Evolutionary conservation across 176 grass and related monocot species (phyloP), one percentile per base, ranked within the genome.

Genomic region (Oryza officinalis): DNA sequence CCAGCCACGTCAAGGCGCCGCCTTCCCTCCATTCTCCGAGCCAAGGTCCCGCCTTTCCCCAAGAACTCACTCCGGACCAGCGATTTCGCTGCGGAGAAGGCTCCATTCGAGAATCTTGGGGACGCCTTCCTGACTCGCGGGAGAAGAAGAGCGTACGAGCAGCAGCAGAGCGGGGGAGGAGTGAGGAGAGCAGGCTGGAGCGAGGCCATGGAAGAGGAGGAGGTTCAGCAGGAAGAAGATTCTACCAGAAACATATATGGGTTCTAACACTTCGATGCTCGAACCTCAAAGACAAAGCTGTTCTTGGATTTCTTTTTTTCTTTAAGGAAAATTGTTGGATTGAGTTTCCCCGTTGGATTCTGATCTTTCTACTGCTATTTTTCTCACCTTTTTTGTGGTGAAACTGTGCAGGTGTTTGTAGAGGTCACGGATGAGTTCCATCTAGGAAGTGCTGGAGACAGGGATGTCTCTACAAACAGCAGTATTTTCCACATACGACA

Each of bases 11-110:
- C 79, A 27, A 85, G 63, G 20, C 84, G 60, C 45, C 68, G 75
- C 43, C 85, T 77, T 47, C 72, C 84, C 43, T 18, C 77, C 72
- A 67, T 59, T 74, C 65, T 86, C 30, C 74, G 45, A 3, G 69
- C 75, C 80, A 92, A 86, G 27, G 43, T 59, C 60, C 40, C 77
- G 41, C 78, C 52, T 86, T 85, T 91, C 63, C 64, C 79, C 61
- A 75, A 32, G 43, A 87, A 59, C 32, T 79, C 80, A 52, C 86
- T 50, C 38, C 83, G 68, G 43, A 28, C 74, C 59, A 25, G 40
- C 37, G 71, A 78, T 37, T 60, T 69, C 67, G 68, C 57, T 38
- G 6, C 22, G 33, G 70, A 83, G 70, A 67, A 76, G 41, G 54
- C 25, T 8, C 80, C 76, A 89, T 86, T 67, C 0, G 32, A 75